These are phyloP conservation scores for Zygosaccharomyces kombuchaensis DNA, from an alignment of 805 yeast species.

Conservation along the genomic window DNA sequence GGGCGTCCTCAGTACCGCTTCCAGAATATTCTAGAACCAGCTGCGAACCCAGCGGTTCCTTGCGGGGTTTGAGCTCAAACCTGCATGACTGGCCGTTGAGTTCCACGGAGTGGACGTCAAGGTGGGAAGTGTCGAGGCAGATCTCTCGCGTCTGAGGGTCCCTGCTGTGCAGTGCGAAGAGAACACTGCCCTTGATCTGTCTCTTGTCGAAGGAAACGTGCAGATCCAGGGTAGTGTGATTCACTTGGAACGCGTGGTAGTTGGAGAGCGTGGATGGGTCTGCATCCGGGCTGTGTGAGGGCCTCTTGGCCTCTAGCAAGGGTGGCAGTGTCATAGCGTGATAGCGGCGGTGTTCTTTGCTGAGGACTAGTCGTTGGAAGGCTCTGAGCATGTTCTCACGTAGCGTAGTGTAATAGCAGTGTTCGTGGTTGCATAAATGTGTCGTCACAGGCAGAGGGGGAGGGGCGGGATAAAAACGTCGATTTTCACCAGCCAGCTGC, in stretches of 20 bases:
- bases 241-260: conserved; percentile 50
- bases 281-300: conserved; percentile 41
- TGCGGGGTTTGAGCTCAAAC: conserved; percentile 36
- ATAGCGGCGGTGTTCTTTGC: not conserved
- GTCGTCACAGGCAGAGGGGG: no score
- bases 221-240: conserved; percentile 49
- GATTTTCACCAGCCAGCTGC: not conserved
- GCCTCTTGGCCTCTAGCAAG: conserved; percentile 29
- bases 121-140: conserved; percentile 65
- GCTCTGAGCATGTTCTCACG: not conserved
- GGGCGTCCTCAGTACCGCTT: conserved; percentile 13
- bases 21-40: conserved; percentile 34
- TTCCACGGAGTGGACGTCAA: conserved; percentile 43
- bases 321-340: conserved; percentile 24
- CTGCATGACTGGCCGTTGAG: conserved; percentile 39
- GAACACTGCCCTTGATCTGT: conserved; percentile 52
- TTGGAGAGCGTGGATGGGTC: conserved; percentile 82
- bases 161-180: conserved; percentile 38
- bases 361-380: not conserved
- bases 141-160: conserved; percentile 35
- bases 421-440: not conserved
- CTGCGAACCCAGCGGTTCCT: conserved; percentile 59
- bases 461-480: not conserved
- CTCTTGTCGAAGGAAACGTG: conserved; percentile 52
- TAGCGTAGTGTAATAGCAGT: not conserved